Evolutionary conservation across 2,329 filamentous ascomycete species (phyloP).

Genomic region (Pseudogymnoascus destructans): DNA sequence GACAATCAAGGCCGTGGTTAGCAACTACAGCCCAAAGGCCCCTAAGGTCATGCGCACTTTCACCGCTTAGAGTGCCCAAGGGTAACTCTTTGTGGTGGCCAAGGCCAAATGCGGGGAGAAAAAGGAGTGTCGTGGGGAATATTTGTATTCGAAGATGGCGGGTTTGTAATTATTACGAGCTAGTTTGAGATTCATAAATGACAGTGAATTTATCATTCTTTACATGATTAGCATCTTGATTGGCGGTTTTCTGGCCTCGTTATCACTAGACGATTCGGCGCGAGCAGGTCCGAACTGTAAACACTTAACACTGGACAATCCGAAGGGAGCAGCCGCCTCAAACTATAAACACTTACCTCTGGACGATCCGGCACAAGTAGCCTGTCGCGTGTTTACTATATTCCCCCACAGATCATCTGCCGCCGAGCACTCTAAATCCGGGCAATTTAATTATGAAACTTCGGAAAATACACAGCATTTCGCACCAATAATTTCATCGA

Average conservation of each 20-base stretch:
- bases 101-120: not conserved
- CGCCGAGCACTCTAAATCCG: not conserved
- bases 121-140: not conserved
- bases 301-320: not conserved
- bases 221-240: too few species aligned
- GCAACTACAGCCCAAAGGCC: not conserved
- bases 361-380: not conserved
- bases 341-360: not conserved
- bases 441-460: conserved; percentile 2
- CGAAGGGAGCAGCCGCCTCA: not conserved
- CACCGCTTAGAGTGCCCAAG: not conserved
- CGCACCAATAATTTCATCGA: not conserved
- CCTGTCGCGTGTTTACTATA: not conserved
- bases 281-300: too few species aligned
- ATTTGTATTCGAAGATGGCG: not conserved
- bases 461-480: not conserved
- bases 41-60: not conserved
- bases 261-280: not conserved
- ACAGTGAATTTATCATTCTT: not conserved
- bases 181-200: not conserved
- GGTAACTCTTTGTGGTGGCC: not conserved
- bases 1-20: not conserved
- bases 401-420: not conserved
- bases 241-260: not conserved
- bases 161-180: not conserved